phyloP scores from a whole-genome alignment of 2,329 filamentous ascomycete genomes.

The Pezicula rhizophila region DNA sequence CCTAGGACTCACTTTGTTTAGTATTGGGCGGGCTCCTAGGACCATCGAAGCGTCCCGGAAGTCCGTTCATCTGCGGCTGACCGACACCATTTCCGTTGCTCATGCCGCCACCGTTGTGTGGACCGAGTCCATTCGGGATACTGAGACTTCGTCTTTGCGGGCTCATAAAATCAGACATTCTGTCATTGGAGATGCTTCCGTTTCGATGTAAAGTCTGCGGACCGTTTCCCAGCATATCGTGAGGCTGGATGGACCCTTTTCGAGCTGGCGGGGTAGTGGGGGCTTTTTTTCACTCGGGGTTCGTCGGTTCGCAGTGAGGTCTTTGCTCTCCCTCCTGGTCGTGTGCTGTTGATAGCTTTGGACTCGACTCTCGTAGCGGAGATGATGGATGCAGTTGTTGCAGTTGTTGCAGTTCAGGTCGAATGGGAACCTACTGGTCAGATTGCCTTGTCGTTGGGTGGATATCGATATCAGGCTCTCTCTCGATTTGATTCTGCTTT shows the following conservation, averaged over 20 bases:
- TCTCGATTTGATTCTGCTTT: neutral
- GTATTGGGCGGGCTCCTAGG: conserved; percentile 53
- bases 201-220: conserved; percentile 4
- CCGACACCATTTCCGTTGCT: conserved; percentile 3
- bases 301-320: neutral
- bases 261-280: neutral
- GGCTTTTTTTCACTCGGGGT: neutral
- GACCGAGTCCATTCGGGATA: conserved; percentile 9
- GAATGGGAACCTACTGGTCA: neutral
- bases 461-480: neutral
- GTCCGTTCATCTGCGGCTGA: conserved; percentile 33
- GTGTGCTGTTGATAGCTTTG: neutral
- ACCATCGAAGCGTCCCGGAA: conserved; percentile 46
- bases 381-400: neutral
- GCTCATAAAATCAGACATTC: conserved; percentile 37
- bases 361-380: neutral
- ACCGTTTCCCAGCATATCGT: conserved; percentile 9
- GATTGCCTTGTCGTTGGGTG: neutral
- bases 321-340: neutral
- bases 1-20: conserved; percentile 32
- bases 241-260: neutral
- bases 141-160: conserved; percentile 46
- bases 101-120: conserved; percentile 5
- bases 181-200: conserved; percentile 2
- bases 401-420: neutral